A percentile compares a stretch with the other conserved stretches of the same genome.
Conservation (phyloP, 2,329 filamentous ascomycete species). For the Verticillium alfalfae region DNA sequence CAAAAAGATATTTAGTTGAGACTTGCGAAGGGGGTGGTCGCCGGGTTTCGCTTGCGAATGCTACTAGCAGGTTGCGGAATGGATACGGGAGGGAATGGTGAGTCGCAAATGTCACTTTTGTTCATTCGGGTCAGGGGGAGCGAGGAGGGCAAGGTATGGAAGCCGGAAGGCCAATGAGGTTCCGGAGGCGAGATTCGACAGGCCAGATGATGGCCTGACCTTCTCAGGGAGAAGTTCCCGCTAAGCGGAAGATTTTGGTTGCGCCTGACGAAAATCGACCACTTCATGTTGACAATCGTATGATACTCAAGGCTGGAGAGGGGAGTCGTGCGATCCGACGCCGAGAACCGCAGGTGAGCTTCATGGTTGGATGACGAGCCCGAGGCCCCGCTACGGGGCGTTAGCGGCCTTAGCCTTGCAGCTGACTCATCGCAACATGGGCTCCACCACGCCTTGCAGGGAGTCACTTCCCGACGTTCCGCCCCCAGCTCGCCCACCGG, state of each 20-base stretch:
- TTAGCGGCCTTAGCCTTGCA: background rate
- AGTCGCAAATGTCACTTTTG: background rate
- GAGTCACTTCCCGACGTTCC: background rate
- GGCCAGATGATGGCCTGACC: conserved; percentile 12
- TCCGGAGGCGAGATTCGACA: conserved; percentile 1
- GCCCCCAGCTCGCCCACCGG: background rate
- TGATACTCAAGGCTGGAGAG: conserved; percentile 30
- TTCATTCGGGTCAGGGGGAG: background rate
- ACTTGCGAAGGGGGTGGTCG: background rate
- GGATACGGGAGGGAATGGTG: background rate
- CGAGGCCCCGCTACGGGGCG: background rate
- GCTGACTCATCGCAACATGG: background rate
- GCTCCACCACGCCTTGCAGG: background rate
- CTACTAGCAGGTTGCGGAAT: background rate
- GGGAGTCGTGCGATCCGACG: conserved; percentile 16
- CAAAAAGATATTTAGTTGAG: background rate
- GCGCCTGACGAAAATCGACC: conserved; percentile 11
- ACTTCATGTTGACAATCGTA: conserved; percentile 23
- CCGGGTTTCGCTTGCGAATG: background rate
- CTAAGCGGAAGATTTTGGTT: conserved; percentile 8
- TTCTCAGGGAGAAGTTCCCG: conserved; percentile 6
- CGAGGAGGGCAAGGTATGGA: background rate
- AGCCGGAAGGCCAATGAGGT: conserved; percentile 2
- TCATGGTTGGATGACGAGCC: background rate
- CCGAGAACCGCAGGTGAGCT: conserved; percentile 4